Percentiles rank a stretch among this genome's conserved stretches.
phyloP scores from a whole-genome alignment of 2,329 filamentous ascomycete genomes.

The Pyricularia sp. region DNA sequence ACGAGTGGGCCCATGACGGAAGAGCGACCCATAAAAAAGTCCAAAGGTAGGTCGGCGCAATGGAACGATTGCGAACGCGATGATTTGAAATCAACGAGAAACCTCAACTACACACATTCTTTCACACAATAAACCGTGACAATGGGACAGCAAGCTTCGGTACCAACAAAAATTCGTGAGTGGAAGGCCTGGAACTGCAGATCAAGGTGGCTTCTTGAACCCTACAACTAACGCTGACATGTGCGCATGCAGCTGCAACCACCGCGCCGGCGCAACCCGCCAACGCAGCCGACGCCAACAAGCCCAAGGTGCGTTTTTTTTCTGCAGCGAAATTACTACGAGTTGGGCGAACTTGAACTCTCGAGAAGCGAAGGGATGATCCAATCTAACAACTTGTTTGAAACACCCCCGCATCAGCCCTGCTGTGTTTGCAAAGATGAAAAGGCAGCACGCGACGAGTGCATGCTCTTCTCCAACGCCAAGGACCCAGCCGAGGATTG shows the following conservation, averaged over 20 bases:
- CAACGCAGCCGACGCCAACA: slow-evolving; percentile 19
- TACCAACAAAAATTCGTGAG: slow-evolving; percentile 19
- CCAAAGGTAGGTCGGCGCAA: neutral
- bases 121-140: neutral
- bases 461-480: slow-evolving; percentile 92
- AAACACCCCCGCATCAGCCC: slow-evolving; percentile 76
- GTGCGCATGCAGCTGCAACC: slow-evolving; percentile 3
- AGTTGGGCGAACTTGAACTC: neutral
- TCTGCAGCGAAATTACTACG: too few relatives aligned
- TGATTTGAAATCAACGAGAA: neutral
- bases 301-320: slow-evolving; percentile 30
- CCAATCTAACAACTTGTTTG: neutral
- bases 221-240: neutral
- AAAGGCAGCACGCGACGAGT: slow-evolving; percentile 88
- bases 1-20: neutral
- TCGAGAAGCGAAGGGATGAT: neutral
- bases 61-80: neutral
- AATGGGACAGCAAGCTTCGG: slow-evolving; percentile 12
- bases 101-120: neutral
- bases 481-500: slow-evolving; percentile 79
- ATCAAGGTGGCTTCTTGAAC: neutral
- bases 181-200: neutral
- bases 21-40: neutral
- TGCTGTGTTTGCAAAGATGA: slow-evolving; percentile 98
- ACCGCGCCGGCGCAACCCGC: slow-evolving; percentile 6